phyloP scores from a whole-genome alignment of 345 rosid species.

The Corchorus capsularis region DNA sequence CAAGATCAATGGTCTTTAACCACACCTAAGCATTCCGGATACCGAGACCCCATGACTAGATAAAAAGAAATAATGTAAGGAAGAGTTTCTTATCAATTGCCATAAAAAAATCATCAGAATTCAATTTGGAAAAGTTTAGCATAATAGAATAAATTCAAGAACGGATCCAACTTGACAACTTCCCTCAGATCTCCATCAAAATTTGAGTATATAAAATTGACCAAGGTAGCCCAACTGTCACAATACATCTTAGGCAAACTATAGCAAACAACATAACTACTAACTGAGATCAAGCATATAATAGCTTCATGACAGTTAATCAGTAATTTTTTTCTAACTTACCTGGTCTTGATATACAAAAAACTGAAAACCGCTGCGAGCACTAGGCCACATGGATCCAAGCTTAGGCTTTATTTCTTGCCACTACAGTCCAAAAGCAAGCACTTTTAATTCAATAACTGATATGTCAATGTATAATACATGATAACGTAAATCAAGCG shows the following conservation, averaged over 20 bases:
- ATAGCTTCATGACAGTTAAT: background rate
- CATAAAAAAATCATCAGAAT: background rate
- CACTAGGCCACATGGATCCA: conserved; percentile 94
- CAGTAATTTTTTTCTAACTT: conserved; percentile 20
- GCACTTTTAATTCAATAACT: conserved; percentile 23
- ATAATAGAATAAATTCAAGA: background rate
- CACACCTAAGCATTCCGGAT: background rate
- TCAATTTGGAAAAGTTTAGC: background rate
- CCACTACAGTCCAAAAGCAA: conserved; percentile 60
- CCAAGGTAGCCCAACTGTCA: background rate
- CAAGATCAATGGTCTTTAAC: background rate
- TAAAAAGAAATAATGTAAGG: background rate
- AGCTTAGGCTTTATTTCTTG: conserved; percentile 95
- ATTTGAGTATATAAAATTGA: conserved; percentile 12
- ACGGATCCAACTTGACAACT: background rate
- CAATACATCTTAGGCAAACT: background rate
- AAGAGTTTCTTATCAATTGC: background rate
- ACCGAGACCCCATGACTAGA: background rate
- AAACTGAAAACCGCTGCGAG: conserved; percentile 94
- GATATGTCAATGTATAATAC: conserved; percentile 4
- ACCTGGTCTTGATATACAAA: conserved; percentile 90
- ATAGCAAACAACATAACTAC: background rate
- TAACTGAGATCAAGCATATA: conserved; percentile 9
- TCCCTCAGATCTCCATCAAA: background rate
- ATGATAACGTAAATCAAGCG: conserved; percentile 2